Percentiles rank a stretch among this genome's conserved stretches.
Evolutionary conservation across 768 basidiomycete genomes (phyloP).

Genomic region (Mycena kentingensis): DNA sequence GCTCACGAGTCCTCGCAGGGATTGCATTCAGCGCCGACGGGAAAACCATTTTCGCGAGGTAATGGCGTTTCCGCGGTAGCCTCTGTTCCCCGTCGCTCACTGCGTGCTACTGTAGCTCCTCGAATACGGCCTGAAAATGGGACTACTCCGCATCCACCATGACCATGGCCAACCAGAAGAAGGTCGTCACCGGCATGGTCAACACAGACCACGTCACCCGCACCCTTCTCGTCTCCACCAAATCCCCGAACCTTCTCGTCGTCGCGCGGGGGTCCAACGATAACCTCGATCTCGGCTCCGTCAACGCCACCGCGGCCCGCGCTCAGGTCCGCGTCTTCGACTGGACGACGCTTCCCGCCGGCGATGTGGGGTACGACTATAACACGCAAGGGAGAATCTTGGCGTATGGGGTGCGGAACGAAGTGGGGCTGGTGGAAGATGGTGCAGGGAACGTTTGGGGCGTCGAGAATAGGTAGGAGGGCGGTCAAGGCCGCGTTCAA

Average conservation of each 20-base stretch:
- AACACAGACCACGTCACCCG: slow-evolving; percentile 20
- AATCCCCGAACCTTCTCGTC: slow-evolving; percentile 18
- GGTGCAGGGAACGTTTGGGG: slow-evolving; percentile 16
- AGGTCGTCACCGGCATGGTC: slow-evolving; percentile 23
- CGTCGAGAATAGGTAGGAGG: slow-evolving; percentile 23
- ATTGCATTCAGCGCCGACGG: not conserved
- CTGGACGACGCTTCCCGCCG: slow-evolving; percentile 7
- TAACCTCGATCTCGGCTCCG: slow-evolving; percentile 17
- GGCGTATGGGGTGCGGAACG: slow-evolving; percentile 20
- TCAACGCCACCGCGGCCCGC: slow-evolving; percentile 9
- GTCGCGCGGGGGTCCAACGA: slow-evolving; percentile 16
- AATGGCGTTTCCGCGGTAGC: not conserved
- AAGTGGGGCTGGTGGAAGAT: slow-evolving; percentile 22
- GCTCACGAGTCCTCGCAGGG: too few relatives aligned
- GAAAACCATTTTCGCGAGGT: not conserved
- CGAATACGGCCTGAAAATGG: slow-evolving; percentile 22
- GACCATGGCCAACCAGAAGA: slow-evolving; percentile 18
- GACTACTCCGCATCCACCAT: slow-evolving; percentile 16
- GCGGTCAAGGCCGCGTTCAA: too few relatives aligned
- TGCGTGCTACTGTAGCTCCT: not conserved
- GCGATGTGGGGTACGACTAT: slow-evolving; percentile 11
- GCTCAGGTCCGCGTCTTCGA: slow-evolving; percentile 21
- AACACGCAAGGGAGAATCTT: not conserved
- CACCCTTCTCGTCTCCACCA: slow-evolving; percentile 16
- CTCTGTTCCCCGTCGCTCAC: too few relatives aligned